Percentiles rank a stretch among this genome's conserved stretches.
Conservation (phyloP, 208 protist genomes). For the Angomonas deanei region DNA sequence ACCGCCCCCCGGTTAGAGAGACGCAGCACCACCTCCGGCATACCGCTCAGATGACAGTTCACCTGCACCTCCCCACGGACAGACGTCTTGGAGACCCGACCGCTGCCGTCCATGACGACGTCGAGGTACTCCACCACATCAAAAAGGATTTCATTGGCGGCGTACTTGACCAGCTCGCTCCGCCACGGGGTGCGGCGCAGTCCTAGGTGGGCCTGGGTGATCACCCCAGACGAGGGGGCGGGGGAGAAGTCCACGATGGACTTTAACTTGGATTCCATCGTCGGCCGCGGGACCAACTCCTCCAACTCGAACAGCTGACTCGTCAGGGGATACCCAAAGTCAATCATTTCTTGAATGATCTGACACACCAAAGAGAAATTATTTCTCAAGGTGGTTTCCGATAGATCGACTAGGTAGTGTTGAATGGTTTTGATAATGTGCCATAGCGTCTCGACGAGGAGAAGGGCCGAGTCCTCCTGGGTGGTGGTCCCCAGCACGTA, state of each 20-base stretch:
- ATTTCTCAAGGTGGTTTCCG: conserved; percentile 74
- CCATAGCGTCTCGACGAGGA: conserved; percentile 72
- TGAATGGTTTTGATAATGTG: conserved; percentile 59
- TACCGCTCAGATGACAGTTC: conserved; percentile 84
- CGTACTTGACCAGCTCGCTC: conserved; percentile 55
- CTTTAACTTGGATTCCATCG: conserved; percentile 77
- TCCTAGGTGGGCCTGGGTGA: not conserved
- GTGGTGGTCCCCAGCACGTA: conserved; percentile 60
- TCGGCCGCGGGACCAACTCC: conserved; percentile 81
- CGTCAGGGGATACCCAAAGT: conserved; percentile 90
- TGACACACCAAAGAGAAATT: conserved; percentile 91
- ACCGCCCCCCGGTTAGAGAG: conserved; percentile 63
- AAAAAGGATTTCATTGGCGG: conserved; percentile 90
- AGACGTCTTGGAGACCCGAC: conserved; percentile 40
- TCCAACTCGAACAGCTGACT: conserved; percentile 80
- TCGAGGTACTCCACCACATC: conserved; percentile 88
- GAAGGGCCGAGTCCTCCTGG: conserved; percentile 64
- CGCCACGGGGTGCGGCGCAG: conserved; percentile 66
- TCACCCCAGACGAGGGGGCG: conserved; percentile 9
- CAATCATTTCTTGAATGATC: conserved; percentile 88
- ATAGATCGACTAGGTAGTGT: conserved; percentile 72
- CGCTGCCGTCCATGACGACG: conserved; percentile 78
- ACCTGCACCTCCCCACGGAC: conserved; percentile 75
- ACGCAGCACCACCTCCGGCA: conserved; percentile 79
- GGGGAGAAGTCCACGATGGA: conserved; percentile 49